Base-by-base conservation (phyloP, 345 rosid species). In the Salix suchowensis region DNA sequence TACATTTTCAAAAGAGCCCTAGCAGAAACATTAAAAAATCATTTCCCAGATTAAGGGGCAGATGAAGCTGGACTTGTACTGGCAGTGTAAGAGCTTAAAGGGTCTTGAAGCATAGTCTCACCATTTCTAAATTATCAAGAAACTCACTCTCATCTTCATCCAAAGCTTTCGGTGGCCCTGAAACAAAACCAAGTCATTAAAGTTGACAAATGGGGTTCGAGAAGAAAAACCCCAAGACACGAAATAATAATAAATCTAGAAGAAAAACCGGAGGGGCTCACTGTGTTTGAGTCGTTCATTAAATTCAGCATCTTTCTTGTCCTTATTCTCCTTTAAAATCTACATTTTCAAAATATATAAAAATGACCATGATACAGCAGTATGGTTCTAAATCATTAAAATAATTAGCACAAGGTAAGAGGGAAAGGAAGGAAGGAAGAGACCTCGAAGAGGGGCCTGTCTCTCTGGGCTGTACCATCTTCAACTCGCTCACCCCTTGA, bases 121-220 rank as follows among this genome's bases (percentile, higher is more conserved):
- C 98, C 93, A 37, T 89, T 78, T 91, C 97, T 77, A 85, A 74
- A 15, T 86, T 89, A 64, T 96, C 97, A 23, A 96, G 98, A 86
- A 93, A 96, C 88, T 96, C 99, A 7, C 96, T 93, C 85, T 96
- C 99, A 37, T 96, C 98, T 77, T 92, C 96, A 82, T 96, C 99
- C 82, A 96, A 79, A 75, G 99, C 93, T 88, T 96, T 96, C 4
- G 99, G 99, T 37, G 98, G 99, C 77, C 96, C 99, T 96, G 83
- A 76, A 78, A 80, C 74, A 15, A 30, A 74, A 66, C 54, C 28
- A 21, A 26, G 40, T 26, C 19, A 58, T 9, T 34, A 58, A 71
- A 77, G 9, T 48, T 37, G 4, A 58, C 28, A 58, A 21, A 6
- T 44, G 50, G 50, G 50, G 50, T 44, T 44, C 16, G 16, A 13